phyloP scores from a whole-genome alignment of 1,284 basidiomycete species.

The Leccinum insolens region DNA sequence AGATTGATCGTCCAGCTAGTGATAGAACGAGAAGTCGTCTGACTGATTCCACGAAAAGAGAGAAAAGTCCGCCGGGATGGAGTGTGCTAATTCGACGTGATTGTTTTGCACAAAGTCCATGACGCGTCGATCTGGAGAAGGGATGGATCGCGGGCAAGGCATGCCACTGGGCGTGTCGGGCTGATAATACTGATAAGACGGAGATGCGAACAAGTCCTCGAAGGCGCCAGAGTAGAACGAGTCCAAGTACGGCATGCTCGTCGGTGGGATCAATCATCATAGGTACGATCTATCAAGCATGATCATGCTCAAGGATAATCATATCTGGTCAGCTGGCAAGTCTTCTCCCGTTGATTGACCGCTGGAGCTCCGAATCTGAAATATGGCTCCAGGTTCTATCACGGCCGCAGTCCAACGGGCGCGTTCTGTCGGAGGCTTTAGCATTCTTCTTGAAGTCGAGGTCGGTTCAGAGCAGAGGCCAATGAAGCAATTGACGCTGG shows the following conservation, averaged over 20 bases:
- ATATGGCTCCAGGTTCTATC: slow-evolving; percentile 72
- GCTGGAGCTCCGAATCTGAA: neutral
- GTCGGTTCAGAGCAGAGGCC: slow-evolving; percentile 89
- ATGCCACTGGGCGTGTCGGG: neutral
- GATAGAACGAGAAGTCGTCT: slow-evolving; percentile 24
- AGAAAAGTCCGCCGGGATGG: slow-evolving; percentile 14
- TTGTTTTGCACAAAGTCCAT: slow-evolving; percentile 13
- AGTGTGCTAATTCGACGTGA: slow-evolving; percentile 10
- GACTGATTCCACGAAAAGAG: slow-evolving; percentile 27
- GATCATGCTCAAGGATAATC: slow-evolving; percentile 99
- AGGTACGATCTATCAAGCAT: slow-evolving; percentile 97
- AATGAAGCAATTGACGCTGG: slow-evolving; percentile 96
- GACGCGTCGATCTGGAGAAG: slow-evolving; percentile 12
- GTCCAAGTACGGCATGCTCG: slow-evolving; percentile 95
- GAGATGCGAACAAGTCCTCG: slow-evolving; percentile 3
- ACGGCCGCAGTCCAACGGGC: slow-evolving; percentile 86
- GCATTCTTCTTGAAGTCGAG: slow-evolving; percentile 92
- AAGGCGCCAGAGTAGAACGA: slow-evolving; percentile 2
- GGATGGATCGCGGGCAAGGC: neutral
- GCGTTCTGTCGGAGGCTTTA: slow-evolving; percentile 90
- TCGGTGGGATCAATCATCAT: slow-evolving; percentile 96
- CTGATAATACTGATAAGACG: slow-evolving; percentile 13
- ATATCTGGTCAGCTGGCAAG: slow-evolving; percentile 94
- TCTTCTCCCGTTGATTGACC: slow-evolving; percentile 6
- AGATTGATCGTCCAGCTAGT: slow-evolving; percentile 21